Percentiles rank a stretch among this genome's conserved stretches.
Evolutionary conservation across 2,329 filamentous ascomycete genomes (phyloP).

Genomic region (Ascochyta viciae-villosae): DNA sequence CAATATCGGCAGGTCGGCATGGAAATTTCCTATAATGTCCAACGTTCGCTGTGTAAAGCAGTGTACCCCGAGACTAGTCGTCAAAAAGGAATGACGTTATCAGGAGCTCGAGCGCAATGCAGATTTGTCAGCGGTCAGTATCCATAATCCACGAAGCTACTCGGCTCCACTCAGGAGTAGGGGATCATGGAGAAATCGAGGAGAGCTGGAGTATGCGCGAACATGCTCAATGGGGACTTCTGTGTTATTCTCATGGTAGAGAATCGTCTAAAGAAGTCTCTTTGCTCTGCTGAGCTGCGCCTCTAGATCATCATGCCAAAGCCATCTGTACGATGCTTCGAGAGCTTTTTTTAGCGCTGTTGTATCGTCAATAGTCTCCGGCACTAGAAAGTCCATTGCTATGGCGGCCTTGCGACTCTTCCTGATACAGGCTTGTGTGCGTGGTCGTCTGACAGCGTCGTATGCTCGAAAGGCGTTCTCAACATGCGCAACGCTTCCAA

Average conservation of each 20-base stretch:
- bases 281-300: constrained; percentile 29
- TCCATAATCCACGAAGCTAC: neutral
- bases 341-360: constrained; percentile 20
- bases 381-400: constrained; percentile 25
- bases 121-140: constrained; percentile 11
- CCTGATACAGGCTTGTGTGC: constrained; percentile 23
- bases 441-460: constrained; percentile 29
- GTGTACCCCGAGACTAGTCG: constrained; percentile 7
- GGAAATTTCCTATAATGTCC: constrained; percentile 21
- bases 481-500: constrained; percentile 6
- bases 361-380: constrained; percentile 27
- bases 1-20: constrained; percentile 22
- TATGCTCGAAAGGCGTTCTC: constrained; percentile 28
- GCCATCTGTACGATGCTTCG: constrained; percentile 28
- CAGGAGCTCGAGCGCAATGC: neutral
- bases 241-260: neutral
- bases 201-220: neutral
- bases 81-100: constrained; percentile 11
- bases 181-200: neutral
- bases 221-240: neutral
- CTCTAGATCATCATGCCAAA: constrained; percentile 42
- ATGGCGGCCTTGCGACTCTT: constrained; percentile 9
- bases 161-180: neutral
- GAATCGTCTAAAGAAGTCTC: constrained; percentile 15
- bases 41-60: constrained; percentile 3